Conservation (phyloP, 2,329 filamentous ascomycete genomes). For the Colletotrichum sp. region DNA sequence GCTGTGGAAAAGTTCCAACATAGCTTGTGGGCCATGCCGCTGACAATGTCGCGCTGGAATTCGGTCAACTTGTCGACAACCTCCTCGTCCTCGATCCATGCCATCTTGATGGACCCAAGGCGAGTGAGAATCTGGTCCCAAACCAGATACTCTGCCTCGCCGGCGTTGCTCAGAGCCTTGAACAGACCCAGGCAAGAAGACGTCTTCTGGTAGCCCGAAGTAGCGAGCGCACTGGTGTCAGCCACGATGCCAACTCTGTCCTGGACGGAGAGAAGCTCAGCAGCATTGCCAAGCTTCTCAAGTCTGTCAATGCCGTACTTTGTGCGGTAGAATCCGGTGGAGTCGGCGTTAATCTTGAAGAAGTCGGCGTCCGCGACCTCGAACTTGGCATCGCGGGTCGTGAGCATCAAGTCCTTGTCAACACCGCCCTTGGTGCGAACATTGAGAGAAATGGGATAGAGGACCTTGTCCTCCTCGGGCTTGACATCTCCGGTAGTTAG, state of each 20-base stretch:
- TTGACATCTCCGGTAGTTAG: constrained; percentile 90
- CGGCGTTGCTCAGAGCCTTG: constrained; percentile 78
- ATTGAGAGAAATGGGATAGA: constrained; percentile 90
- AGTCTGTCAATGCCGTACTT: constrained; percentile 85
- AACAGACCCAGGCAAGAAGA: constrained; percentile 86
- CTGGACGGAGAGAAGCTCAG: constrained; percentile 84
- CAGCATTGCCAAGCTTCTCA: constrained; percentile 85
- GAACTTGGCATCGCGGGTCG: constrained; percentile 73
- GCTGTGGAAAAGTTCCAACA: constrained; percentile 87
- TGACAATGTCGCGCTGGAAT: constrained; percentile 81
- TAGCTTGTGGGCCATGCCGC: constrained; percentile 80
- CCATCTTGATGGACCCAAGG: constrained; percentile 77
- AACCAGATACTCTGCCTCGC: constrained; percentile 88
- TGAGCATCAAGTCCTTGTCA: constrained; percentile 71
- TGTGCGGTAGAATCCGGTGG: constrained; percentile 90
- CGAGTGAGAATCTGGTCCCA: constrained; percentile 91
- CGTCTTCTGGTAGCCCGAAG: constrained; percentile 92
- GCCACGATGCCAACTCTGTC: constrained; percentile 95
- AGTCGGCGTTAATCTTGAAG: constrained; percentile 96
- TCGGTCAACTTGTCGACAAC: constrained; percentile 78
- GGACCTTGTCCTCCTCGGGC: constrained; percentile 85
- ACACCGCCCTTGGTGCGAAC: constrained; percentile 85
- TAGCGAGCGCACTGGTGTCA: constrained; percentile 87
- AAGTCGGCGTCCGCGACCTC: constrained; percentile 82
- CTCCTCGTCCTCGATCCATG: constrained; percentile 84